Conservation (phyloP, 2,329 filamentous ascomycete species). For the Trichoderma simmonsii region DNA sequence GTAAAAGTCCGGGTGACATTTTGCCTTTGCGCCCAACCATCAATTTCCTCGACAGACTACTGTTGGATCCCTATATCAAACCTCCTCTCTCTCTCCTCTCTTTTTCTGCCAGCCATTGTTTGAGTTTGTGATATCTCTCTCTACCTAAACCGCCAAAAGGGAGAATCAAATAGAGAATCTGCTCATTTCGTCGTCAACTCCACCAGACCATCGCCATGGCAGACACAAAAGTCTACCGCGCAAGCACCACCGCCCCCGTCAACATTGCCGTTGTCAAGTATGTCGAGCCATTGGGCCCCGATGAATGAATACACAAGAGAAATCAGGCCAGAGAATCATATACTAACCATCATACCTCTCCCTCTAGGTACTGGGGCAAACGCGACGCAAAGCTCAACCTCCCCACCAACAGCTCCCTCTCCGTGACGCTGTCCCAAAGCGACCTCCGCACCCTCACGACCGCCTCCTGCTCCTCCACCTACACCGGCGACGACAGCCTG, state of each 20-base stretch:
- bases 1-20: conserved; percentile 3
- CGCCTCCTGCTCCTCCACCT: conserved; percentile 78
- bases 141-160: not conserved
- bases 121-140: not conserved
- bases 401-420: conserved; percentile 95
- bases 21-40: conserved; percentile 11
- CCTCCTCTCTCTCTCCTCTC: not conserved
- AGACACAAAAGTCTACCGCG: conserved; percentile 68
- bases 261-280: conserved; percentile 99
- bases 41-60: not conserved
- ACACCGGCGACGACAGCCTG: conserved; percentile 64
- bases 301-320: not conserved
- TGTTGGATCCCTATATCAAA: not conserved
- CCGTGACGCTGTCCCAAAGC: conserved; percentile 89
- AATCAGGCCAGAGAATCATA: not conserved
- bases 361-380: conserved; percentile 80
- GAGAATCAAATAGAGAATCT: not conserved
- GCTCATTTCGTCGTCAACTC: not conserved
- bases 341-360: not conserved
- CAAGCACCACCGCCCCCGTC: conserved; percentile 93
- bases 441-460: conserved; percentile 96
- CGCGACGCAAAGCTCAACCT: conserved; percentile 91
- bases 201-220: conserved; percentile 37
- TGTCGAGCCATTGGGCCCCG: not conserved
- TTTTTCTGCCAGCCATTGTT: not conserved